Conservation (phyloP, 192 early-diverging fungal species). For the Coemansia sp. region DNA sequence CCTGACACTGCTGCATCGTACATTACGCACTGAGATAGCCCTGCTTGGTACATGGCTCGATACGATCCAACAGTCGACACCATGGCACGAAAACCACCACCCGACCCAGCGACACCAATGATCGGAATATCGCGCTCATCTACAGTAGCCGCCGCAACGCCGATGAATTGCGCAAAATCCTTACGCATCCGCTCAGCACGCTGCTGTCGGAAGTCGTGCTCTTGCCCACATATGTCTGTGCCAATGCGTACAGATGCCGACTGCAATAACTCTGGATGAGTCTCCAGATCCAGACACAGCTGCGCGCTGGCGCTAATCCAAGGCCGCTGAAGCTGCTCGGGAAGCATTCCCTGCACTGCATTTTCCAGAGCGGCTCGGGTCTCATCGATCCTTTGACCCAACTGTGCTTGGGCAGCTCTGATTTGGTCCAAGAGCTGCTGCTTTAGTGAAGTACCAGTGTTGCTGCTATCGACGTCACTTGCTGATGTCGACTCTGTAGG, state of each 20-base stretch:
- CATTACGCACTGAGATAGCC: constrained; percentile 68
- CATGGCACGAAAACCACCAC: constrained; percentile 87
- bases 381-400: constrained; percentile 27
- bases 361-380: constrained; percentile 23
- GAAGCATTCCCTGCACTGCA: constrained; percentile 38
- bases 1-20: constrained; percentile 69
- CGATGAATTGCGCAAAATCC: constrained; percentile 79
- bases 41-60: constrained; percentile 65
- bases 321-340: constrained; percentile 37
- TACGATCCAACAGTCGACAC: constrained; percentile 71
- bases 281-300: constrained; percentile 27
- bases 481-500: background rate
- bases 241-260: constrained; percentile 38
- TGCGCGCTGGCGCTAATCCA: constrained; percentile 47
- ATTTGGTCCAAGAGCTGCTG: constrained; percentile 28
- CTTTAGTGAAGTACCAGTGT: constrained; percentile 8
- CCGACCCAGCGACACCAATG: constrained; percentile 74
- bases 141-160: constrained; percentile 64
- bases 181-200: constrained; percentile 55
- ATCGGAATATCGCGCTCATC: constrained; percentile 71
- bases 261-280: constrained; percentile 37
- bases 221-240: constrained; percentile 28
- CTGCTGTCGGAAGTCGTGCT: constrained; percentile 26
- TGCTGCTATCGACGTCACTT: background rate
- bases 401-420: constrained; percentile 19